Conservation (phyloP, 192 early-diverging fungal genomes). For the Backusella circina region DNA sequence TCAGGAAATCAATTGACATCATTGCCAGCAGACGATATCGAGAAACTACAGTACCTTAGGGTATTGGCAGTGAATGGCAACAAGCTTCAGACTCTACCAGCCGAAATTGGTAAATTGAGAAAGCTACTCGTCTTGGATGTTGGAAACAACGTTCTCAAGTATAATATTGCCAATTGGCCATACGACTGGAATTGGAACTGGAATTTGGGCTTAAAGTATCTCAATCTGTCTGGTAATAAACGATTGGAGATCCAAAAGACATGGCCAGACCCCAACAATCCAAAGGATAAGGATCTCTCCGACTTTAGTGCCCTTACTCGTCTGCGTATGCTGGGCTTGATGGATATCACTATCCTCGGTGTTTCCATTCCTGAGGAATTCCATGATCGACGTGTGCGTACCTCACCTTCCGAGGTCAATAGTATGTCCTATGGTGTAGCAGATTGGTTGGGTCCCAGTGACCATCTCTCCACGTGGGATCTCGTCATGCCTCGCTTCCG, state of each 20-base stretch:
- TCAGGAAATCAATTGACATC: constrained; percentile 82
- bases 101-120: constrained; percentile 86
- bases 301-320: constrained; percentile 76
- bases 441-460: constrained; percentile 67
- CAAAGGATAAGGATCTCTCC: constrained; percentile 54
- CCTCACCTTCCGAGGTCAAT: constrained; percentile 76
- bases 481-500: constrained; percentile 81
- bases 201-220: constrained; percentile 84
- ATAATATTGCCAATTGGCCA: constrained; percentile 93
- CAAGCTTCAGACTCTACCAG: constrained; percentile 84
- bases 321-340: constrained; percentile 78
- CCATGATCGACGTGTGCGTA: constrained; percentile 76
- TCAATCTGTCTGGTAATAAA: constrained; percentile 90
- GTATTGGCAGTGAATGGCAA: constrained; percentile 89
- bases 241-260: constrained; percentile 80
- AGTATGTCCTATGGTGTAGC: constrained; percentile 86
- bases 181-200: constrained; percentile 98
- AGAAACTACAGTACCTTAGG: constrained; percentile 61
- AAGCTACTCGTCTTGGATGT: constrained; percentile 78
- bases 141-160: constrained; percentile 84
- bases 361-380: constrained; percentile 80
- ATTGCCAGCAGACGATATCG: constrained; percentile 83
- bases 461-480: constrained; percentile 80
- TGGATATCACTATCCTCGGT: constrained; percentile 87
- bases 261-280: constrained; percentile 41